phyloP scores from a whole-genome alignment of 768 basidiomycete genomes.

The Suillus lakei region DNA sequence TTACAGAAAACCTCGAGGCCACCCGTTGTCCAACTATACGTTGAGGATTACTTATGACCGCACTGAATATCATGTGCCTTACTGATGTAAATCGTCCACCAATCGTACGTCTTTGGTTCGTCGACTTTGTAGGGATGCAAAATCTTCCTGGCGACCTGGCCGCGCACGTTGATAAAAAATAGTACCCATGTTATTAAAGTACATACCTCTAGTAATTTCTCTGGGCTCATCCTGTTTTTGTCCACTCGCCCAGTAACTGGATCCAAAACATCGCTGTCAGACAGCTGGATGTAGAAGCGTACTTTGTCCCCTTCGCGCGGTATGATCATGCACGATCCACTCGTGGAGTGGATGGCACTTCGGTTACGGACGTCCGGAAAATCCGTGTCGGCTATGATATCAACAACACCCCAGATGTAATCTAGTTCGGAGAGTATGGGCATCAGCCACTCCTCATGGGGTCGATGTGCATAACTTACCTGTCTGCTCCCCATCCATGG shows the following conservation, averaged over 20 bases:
- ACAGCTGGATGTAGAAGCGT: conserved; percentile 73
- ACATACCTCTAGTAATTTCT: conserved; percentile 56
- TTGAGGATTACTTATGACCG: background rate
- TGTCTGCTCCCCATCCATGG: conserved; percentile 53
- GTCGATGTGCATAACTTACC: conserved; percentile 27
- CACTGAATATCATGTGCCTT: conserved; percentile 21
- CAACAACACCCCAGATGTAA: conserved; percentile 84
- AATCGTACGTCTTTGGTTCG: conserved; percentile 54
- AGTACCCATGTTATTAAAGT: background rate
- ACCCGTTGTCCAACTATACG: conserved; percentile 72
- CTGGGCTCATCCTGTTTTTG: conserved; percentile 53
- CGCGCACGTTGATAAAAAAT: background rate
- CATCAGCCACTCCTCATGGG: background rate
- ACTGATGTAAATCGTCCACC: conserved; percentile 80
- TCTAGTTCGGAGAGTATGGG: conserved; percentile 41
- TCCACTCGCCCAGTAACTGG: conserved; percentile 55
- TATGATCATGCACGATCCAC: conserved; percentile 73
- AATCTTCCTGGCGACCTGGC: conserved; percentile 58
- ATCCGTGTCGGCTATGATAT: conserved; percentile 67
- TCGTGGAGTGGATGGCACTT: conserved; percentile 65
- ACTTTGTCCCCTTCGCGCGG: conserved; percentile 72
- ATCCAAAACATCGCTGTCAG: conserved; percentile 50
- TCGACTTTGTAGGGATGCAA: conserved; percentile 59
- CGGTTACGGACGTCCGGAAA: conserved; percentile 77
- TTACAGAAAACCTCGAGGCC: conserved; percentile 60